Evolutionary conservation across 768 basidiomycete species (phyloP).

Genomic region (Boletellus emodensis): DNA sequence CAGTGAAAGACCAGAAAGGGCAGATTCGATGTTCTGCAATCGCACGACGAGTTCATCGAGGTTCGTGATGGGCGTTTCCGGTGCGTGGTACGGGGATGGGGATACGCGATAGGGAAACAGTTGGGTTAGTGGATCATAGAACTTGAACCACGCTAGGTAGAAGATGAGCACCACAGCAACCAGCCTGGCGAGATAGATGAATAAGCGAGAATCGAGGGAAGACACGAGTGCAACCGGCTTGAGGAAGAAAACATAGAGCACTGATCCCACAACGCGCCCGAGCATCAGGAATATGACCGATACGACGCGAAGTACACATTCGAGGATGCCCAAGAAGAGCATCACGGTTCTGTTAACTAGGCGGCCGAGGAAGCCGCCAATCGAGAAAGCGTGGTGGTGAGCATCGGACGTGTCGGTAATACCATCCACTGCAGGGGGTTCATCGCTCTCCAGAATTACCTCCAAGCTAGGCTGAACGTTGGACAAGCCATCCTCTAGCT

Average conservation of each 20-base stretch:
- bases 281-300: constrained; percentile 38
- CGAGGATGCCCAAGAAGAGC: constrained; percentile 30
- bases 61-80: constrained; percentile 59
- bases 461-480: constrained; percentile 52
- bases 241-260: constrained; percentile 44
- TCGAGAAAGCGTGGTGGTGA: constrained; percentile 33
- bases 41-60: constrained; percentile 62
- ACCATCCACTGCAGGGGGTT: constrained; percentile 35
- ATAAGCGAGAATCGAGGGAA: constrained; percentile 30
- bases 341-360: constrained; percentile 35
- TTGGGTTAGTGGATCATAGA: constrained; percentile 35
- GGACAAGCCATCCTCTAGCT: constrained; percentile 21
- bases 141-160: constrained; percentile 43
- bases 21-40: constrained; percentile 59
- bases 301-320: constrained; percentile 25
- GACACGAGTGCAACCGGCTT: constrained; percentile 44
- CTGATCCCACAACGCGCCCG: constrained; percentile 48
- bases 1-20: constrained; percentile 53
- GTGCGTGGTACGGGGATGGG: constrained; percentile 43
- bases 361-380: constrained; percentile 44
- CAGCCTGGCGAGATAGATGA: constrained; percentile 38
- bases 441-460: constrained; percentile 65
- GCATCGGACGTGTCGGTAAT: constrained; percentile 21
- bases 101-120: constrained; percentile 33
- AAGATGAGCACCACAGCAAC: constrained; percentile 40